Conservation (phyloP, 371 early-diverging fungal genomes). For the Mortierella polycephala region DNA sequence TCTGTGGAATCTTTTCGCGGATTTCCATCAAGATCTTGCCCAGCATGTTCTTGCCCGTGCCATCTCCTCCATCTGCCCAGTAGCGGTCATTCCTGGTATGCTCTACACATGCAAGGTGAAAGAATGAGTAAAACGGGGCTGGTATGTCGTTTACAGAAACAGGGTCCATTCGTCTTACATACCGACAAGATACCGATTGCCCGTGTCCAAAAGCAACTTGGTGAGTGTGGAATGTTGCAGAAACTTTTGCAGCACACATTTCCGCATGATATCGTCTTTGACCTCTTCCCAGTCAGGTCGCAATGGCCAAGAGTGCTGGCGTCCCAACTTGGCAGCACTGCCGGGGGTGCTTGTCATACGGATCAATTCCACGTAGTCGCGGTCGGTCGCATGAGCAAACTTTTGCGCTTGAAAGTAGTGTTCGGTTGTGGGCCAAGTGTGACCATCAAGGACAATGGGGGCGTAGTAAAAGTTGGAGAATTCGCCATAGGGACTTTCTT, state of each 20-base stretch:
- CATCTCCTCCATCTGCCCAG: constrained; percentile 65
- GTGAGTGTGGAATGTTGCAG: constrained; percentile 56
- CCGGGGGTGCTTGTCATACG: constrained; percentile 41
- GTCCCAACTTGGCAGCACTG: constrained; percentile 55
- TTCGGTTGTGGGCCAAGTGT: constrained; percentile 59
- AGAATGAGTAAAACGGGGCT: too few species aligned
- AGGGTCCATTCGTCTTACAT: background rate
- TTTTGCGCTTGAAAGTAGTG: constrained; percentile 65
- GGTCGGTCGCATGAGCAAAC: constrained; percentile 47
- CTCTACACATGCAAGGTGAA: constrained; percentile 31
- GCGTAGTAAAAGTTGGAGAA: constrained; percentile 62
- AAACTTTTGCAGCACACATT: constrained; percentile 60
- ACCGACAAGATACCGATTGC: constrained; percentile 46
- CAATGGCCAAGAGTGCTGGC: constrained; percentile 52
- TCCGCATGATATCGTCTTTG: constrained; percentile 60
- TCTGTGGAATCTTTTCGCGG: constrained; percentile 33
- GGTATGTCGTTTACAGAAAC: too few species aligned
- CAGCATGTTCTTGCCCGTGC: constrained; percentile 58
- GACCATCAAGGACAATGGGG: constrained; percentile 50
- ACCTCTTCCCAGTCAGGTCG: constrained; percentile 61
- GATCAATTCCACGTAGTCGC: constrained; percentile 46
- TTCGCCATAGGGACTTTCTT: constrained; percentile 49
- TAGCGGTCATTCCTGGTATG: constrained; percentile 61
- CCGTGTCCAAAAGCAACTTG: constrained; percentile 50
- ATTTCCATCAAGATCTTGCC: constrained; percentile 56